A percentile compares a stretch with the other conserved stretches of the same genome.
phyloP scores from a whole-genome alignment of 108 stramenopile species.

The Skeletonema marinoi region DNA sequence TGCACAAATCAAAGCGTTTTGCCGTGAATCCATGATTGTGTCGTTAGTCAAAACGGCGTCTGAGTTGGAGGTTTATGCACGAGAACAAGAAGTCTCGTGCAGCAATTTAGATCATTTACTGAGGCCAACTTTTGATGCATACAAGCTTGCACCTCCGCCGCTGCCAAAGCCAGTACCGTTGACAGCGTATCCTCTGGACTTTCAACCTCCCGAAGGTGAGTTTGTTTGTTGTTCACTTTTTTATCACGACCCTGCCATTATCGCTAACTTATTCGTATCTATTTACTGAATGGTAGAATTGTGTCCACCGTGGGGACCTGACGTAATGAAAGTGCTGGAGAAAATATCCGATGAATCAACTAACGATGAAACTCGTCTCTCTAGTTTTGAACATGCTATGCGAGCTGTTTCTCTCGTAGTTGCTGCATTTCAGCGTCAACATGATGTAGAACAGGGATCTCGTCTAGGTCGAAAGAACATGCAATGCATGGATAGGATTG shows the following conservation, averaged over 20 bases:
- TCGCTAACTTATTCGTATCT: background rate
- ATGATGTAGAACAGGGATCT: constrained; percentile 84
- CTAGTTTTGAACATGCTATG: constrained; percentile 38
- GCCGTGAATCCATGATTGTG: constrained; percentile 81
- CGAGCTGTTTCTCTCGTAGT: constrained; percentile 61
- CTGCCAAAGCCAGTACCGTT: constrained; percentile 72
- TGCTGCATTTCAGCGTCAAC: constrained; percentile 75
- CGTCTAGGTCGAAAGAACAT: constrained; percentile 86
- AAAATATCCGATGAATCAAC: constrained; percentile 34
- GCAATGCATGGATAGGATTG: constrained; percentile 89
- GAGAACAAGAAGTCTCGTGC: constrained; percentile 79
- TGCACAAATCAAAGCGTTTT: constrained; percentile 73
- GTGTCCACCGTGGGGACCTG: constrained; percentile 82
- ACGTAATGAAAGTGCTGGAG: constrained; percentile 77
- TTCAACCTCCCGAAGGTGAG: constrained; percentile 73
- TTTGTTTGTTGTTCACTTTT: background rate
- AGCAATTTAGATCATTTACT: constrained; percentile 77
- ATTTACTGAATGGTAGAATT: constrained; percentile 9
- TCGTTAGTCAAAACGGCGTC: constrained; percentile 77
- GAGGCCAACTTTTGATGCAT: constrained; percentile 61
- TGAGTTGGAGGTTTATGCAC: constrained; percentile 84
- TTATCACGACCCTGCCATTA: background rate
- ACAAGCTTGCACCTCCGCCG: constrained; percentile 58
- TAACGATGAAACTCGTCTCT: constrained; percentile 16
- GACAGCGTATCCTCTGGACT: constrained; percentile 84